phyloP scores from a whole-genome alignment of 495 filamentous ascomycete species.

The Trypethelium eluteriae region DNA sequence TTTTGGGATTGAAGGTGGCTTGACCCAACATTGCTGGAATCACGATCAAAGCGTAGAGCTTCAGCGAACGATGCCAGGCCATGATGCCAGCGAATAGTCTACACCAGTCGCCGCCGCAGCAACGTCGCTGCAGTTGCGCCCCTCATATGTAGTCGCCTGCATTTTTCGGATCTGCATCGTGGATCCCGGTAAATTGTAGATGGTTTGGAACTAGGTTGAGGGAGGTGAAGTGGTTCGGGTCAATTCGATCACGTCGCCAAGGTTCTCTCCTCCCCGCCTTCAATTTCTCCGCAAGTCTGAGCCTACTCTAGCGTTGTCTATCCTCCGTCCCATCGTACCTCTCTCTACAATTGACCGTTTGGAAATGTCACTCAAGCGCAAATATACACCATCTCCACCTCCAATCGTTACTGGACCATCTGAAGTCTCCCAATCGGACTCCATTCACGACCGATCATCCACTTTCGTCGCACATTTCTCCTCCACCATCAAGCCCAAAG shows the following conservation, averaged over 20 bases:
- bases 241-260: background rate
- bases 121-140: background rate
- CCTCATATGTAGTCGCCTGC: background rate
- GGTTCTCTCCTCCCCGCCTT: background rate
- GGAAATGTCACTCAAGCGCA: slow-evolving; percentile 29
- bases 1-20: slow-evolving; percentile 18
- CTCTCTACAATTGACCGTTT: background rate
- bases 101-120: background rate
- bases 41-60: background rate
- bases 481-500: slow-evolving; percentile 28
- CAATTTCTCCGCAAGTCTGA: too few species aligned
- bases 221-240: slow-evolving; percentile 5
- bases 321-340: background rate
- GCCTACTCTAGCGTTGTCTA: background rate
- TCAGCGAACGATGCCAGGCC: background rate
- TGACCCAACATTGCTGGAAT: background rate
- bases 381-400: slow-evolving; percentile 20
- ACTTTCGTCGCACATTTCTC: slow-evolving; percentile 40
- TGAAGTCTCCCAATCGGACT: slow-evolving; percentile 31
- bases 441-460: slow-evolving; percentile 37
- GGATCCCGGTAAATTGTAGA: background rate
- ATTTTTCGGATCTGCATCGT: background rate
- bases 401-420: background rate
- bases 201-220: background rate
- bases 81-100: background rate